Conservation (phyloP, 352 stramenopile genomes). For the Globisporangium barbulae region DNA sequence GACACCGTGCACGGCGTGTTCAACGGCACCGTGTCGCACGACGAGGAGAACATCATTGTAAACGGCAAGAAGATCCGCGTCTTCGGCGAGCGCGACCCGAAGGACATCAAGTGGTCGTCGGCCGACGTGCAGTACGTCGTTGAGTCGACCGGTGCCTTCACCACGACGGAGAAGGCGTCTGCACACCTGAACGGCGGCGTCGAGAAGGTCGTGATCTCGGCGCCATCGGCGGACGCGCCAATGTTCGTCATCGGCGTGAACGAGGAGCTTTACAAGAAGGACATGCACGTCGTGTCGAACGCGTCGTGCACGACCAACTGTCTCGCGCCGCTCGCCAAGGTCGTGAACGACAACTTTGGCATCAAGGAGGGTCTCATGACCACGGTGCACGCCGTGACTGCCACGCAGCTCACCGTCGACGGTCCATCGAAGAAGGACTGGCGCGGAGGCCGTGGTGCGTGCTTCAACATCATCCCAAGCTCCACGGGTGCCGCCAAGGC, state of each 20-base stretch:
- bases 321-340: conserved; percentile 97
- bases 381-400: conserved; percentile 98
- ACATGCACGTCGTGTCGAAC: conserved; percentile 97
- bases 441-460: conserved; percentile 95
- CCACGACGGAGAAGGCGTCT: conserved; percentile 88
- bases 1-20: conserved; percentile 94
- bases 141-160: conserved; percentile 84
- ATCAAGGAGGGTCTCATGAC: conserved; percentile 99
- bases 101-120: conserved; percentile 91
- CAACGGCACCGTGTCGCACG: conserved; percentile 79
- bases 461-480: conserved; percentile 99
- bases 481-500: conserved; percentile 98
- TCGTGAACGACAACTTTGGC: conserved; percentile 98
- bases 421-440: conserved; percentile 98
- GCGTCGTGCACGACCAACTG: conserved; percentile 99
- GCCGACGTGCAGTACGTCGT: conserved; percentile 94
- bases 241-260: conserved; percentile 99
- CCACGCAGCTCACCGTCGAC: conserved; percentile 97
- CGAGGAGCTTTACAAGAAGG: conserved; percentile 91
- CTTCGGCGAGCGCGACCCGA: conserved; percentile 93
- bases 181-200: conserved; percentile 92
- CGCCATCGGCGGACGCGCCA: conserved; percentile 96
- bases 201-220: conserved; percentile 98
- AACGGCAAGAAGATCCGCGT: conserved; percentile 93
- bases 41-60: conserved; percentile 88